Base-by-base conservation (phyloP, 805 yeast species). In the Metschnikowia proteae region DNA sequence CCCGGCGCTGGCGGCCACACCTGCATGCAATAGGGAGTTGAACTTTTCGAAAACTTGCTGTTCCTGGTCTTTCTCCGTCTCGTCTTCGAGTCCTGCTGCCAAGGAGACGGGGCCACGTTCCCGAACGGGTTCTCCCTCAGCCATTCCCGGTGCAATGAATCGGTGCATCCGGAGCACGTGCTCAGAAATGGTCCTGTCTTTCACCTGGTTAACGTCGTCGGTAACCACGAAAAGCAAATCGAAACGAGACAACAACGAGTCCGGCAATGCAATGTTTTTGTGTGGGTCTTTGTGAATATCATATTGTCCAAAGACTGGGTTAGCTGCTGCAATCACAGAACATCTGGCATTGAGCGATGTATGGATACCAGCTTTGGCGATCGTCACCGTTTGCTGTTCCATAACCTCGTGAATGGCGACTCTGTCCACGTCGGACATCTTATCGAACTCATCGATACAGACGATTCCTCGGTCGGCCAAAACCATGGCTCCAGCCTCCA, bases 401-500 rank as follows among this genome's bases (percentile, higher is more conserved):
- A 94, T 94, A 43, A 94, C 99, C 78, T 94, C 99, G 70, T 94
- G 99, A 62, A 94, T 94, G 1, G 98, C 98, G 45, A 94, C 98
- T 64, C 99, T 80, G 72, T 94, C 99, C 27, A 83, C 81, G 66
- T 94, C 99, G 53, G 88, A 84, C 99, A 94, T 94, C 70, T 94
- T 94, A 72, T 92, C 99, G 63, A 94, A 94, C 75, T 94, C 99
- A 76, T 94, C 99, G 61, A 94, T 95, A 79, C 99, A 94, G 37
- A 94, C 97, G 49, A 94, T 79, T 55, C 99, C 99, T 56, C 97
- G 76, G 69, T 94, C 99, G 9, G 98, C 99, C 54, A 94, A 75
- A 34, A 94, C 99, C 97, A 94, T 92, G 3, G 99, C 99, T 77
- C 99, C 99, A 1, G 98, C 99, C 70, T 94, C 99, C 56, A 94